phyloP scores from a whole-genome alignment of 495 filamentous ascomycete species.

The Terfezia claveryi region DNA sequence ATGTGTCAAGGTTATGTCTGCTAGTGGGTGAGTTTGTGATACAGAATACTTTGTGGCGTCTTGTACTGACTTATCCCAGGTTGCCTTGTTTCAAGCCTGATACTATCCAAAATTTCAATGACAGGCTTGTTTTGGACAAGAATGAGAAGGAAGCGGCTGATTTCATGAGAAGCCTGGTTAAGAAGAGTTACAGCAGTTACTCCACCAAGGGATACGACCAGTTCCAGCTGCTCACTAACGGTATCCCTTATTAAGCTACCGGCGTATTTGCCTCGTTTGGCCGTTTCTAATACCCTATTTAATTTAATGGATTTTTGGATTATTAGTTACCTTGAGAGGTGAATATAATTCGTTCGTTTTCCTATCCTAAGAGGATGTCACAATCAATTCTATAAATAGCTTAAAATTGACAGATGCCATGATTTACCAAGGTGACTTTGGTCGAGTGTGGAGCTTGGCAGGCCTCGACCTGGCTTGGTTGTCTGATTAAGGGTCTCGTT shows the following conservation, averaged over 20 bases:
- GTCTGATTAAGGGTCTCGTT: no score
- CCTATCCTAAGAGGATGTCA: no score
- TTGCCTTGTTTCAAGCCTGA: conserved; percentile 97
- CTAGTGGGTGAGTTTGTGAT: conserved; percentile 36
- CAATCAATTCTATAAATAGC: no score
- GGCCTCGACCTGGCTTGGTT: no score
- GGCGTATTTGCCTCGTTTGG: no score
- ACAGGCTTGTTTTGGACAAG: conserved; percentile 84
- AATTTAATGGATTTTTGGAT: no score
- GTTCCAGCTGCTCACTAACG: conserved; percentile 92
- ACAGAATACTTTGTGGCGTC: neutral
- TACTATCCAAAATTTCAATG: conserved; percentile 74
- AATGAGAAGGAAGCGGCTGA: conserved; percentile 87
- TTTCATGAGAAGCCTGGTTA: conserved; percentile 69
- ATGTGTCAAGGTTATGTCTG: conserved; percentile 85
- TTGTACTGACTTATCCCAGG: neutral
- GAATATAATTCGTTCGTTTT: no score
- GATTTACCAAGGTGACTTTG: no score
- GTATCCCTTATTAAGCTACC: conserved; percentile 56
- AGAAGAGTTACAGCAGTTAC: conserved; percentile 69
- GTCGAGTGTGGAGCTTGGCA: no score
- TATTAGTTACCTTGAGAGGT: no score
- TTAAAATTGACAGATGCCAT: no score
- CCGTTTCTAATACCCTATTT: no score
- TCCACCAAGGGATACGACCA: conserved; percentile 88